phyloP scores from a whole-genome alignment of 1,284 basidiomycete species.

The Pseudozyma sp. region DNA sequence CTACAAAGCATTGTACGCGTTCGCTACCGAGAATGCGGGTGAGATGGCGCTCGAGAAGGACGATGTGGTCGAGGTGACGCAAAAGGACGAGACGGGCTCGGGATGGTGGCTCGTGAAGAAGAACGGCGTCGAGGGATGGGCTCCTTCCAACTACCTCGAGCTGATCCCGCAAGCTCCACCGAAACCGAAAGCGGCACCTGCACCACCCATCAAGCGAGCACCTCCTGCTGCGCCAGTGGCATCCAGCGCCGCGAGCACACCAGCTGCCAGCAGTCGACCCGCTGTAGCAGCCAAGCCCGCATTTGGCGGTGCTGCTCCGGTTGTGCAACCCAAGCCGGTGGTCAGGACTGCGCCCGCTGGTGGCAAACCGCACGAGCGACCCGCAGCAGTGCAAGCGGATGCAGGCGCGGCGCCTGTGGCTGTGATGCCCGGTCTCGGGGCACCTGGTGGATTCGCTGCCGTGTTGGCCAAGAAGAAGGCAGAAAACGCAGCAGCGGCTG shows the following conservation, averaged over 20 bases:
- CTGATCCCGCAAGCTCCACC: constrained; percentile 77
- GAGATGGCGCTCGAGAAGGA: constrained; percentile 91
- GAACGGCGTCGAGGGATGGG: constrained; percentile 87
- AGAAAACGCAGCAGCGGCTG: constrained; percentile 54
- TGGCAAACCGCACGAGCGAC: constrained; percentile 69
- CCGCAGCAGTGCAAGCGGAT: constrained; percentile 59
- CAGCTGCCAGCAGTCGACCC: constrained; percentile 19
- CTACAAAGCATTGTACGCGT: constrained; percentile 79
- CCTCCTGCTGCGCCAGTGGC: constrained; percentile 69
- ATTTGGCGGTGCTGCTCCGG: constrained; percentile 71
- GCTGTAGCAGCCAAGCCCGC: constrained; percentile 49
- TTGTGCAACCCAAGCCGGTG: constrained; percentile 71
- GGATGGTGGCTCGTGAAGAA: constrained; percentile 96
- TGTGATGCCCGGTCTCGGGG: constrained; percentile 70
- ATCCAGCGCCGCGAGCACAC: constrained; percentile 23
- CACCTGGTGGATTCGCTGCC: constrained; percentile 69
- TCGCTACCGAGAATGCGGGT: constrained; percentile 84
- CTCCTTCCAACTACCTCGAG: constrained; percentile 88
- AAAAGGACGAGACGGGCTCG: constrained; percentile 78
- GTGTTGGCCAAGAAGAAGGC: constrained; percentile 70
- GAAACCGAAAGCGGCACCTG: constrained; percentile 61
- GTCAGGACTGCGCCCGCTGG: constrained; percentile 58
- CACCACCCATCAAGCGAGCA: constrained; percentile 60
- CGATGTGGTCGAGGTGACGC: constrained; percentile 88
- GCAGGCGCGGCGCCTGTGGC: constrained; percentile 68